Base-by-base conservation (phyloP, 2,329 filamentous ascomycete genomes). In the Trichoderma oligosporum region DNA sequence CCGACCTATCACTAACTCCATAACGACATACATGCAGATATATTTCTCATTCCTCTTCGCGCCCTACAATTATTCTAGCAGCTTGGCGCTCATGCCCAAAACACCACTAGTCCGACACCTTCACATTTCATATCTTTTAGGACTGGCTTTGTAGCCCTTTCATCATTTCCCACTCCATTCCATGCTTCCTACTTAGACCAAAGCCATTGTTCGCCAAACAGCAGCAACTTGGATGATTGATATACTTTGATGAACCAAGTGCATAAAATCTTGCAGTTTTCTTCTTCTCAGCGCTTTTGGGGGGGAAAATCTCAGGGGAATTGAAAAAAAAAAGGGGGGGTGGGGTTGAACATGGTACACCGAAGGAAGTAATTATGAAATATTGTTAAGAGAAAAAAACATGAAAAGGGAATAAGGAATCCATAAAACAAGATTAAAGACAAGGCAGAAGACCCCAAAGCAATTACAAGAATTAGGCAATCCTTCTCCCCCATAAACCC, bases 381-480 rank as follows among this genome's bases (percentile, higher is more conserved):
- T 42, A 60, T 46, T 53, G 57, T 44, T 33, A 45, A 57, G 53
- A 41, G 52, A 38, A 52, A 58, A 60, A 51, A 46, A 51, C 53
- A 52, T 56, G 48, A 45, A 61, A 61, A 36, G 46, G 42, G 54
- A 59, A 58, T 55, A 29, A 55, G 48, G 49, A 55, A 55, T 47
- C 29, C 54, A 35, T 42, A 56, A 44, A 65, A 62, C 63, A 63
- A 59, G 62, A 64, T 60, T 42, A 60, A 38, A 57, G 57, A 57
- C 45, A 38, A 66, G 63, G 61, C 61, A 60, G 62, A 60, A 65
- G 62, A 62, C 61, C 65, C 62, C 60, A 61, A 51, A 63, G 65
- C 68, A 69, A 76, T 75, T 74, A 76, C 71, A 75, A 76, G 69
- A 71, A 71, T 73, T 72, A 75, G 70, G 60, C 66, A 66, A 67